A percentile compares a stretch with the other conserved stretches of the same genome.
Conservation (phyloP, 2,329 filamentous ascomycete genomes). For the Gnomoniopsis sp. region DNA sequence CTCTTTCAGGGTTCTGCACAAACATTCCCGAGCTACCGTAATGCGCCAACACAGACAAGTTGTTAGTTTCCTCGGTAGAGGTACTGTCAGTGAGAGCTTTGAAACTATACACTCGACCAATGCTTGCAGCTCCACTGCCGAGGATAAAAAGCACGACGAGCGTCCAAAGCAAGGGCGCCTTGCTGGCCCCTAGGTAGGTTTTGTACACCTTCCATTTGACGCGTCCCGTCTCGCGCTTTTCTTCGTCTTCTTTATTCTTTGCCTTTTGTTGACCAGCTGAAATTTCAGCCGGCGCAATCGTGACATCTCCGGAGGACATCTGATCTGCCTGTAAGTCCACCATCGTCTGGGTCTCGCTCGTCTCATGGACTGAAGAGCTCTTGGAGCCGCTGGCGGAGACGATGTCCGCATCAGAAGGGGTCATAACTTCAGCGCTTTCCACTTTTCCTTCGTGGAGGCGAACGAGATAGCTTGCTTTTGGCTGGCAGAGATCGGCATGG, state of each 20-base stretch:
- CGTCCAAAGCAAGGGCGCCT: slow-evolving; percentile 26
- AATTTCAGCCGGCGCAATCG: slow-evolving; percentile 11
- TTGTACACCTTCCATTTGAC: slow-evolving; percentile 32
- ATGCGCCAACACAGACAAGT: slow-evolving; percentile 11
- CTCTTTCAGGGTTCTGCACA: slow-evolving; percentile 13
- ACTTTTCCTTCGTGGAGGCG: slow-evolving; percentile 27
- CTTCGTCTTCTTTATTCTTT: slow-evolving; percentile 23
- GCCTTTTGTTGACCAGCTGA: slow-evolving; percentile 9
- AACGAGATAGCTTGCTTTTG: slow-evolving; percentile 28
- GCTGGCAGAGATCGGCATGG: slow-evolving; percentile 31
- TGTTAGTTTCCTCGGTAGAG: slow-evolving; percentile 16
- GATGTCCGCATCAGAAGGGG: slow-evolving; percentile 1
- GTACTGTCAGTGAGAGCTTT: slow-evolving; percentile 30
- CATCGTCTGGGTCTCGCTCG: slow-evolving; percentile 16
- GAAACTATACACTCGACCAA: slow-evolving; percentile 31
- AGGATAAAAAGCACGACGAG: slow-evolving; percentile 23
- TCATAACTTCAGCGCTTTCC: slow-evolving; percentile 21
- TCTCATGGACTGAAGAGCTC: slow-evolving; percentile 13
- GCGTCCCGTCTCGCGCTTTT: slow-evolving; percentile 29
- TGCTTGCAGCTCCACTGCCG: slow-evolving; percentile 21
- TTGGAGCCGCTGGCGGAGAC: slow-evolving; percentile 7
- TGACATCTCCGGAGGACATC: slow-evolving; percentile 13
- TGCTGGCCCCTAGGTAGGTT: slow-evolving; percentile 30
- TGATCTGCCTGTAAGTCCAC: slow-evolving; percentile 12
- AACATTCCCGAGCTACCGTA: slow-evolving; percentile 11